Evolutionary conservation across 2,329 filamentous ascomycete species (phyloP).

Genomic region (Davidsoniella australis): DNA sequence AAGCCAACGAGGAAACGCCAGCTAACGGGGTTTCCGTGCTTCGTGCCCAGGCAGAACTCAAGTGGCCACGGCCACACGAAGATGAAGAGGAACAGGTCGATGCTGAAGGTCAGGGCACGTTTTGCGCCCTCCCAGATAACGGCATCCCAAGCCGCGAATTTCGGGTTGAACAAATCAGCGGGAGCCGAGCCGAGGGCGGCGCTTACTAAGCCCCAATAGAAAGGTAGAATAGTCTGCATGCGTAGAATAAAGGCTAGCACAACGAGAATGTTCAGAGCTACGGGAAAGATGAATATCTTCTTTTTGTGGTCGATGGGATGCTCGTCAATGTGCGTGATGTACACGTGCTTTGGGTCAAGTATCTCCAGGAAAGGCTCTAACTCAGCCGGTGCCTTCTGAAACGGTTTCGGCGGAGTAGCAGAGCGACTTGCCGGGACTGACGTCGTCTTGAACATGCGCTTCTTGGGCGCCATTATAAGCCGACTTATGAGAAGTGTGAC

Average conservation of each 20-base stretch:
- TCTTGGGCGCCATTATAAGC: conserved; percentile 9
- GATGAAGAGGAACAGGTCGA: conserved; percentile 55
- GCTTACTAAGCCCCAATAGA: conserved; percentile 52
- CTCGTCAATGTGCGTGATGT: conserved; percentile 69
- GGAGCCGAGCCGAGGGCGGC: conserved; percentile 50
- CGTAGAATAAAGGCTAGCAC: conserved; percentile 48
- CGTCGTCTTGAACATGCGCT: conserved; percentile 11
- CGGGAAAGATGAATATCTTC: conserved; percentile 66
- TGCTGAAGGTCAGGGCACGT: conserved; percentile 47
- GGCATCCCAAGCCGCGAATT: conserved; percentile 36
- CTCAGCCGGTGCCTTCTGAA: conserved; percentile 44
- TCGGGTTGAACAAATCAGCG: conserved; percentile 45
- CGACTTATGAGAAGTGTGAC: neutral
- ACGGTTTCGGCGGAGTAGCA: conserved; percentile 41
- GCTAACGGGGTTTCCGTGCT: conserved; percentile 41
- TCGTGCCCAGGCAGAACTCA: conserved; percentile 48
- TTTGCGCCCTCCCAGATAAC: conserved; percentile 38
- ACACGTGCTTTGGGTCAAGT: conserved; percentile 54
- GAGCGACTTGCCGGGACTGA: conserved; percentile 2
- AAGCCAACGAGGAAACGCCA: conserved; percentile 70
- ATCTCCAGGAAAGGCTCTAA: conserved; percentile 49
- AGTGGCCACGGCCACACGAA: conserved; percentile 59
- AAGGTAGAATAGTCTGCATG: conserved; percentile 49
- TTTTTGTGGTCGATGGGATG: conserved; percentile 56
- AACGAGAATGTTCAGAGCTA: conserved; percentile 58